Conservation (phyloP, 140 eudicot genomes). For the Bidens hawaiensis region DNA sequence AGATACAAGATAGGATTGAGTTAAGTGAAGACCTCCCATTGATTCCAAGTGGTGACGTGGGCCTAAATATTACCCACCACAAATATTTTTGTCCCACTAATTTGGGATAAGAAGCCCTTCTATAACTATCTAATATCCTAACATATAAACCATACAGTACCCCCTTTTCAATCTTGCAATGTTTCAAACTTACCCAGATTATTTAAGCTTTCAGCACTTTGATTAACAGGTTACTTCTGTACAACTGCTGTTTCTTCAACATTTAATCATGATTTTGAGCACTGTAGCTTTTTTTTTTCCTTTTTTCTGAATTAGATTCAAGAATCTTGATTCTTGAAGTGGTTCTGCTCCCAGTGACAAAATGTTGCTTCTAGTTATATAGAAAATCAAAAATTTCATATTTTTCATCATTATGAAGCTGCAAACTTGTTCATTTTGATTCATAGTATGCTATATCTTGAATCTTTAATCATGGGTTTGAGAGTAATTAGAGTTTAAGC, state of each 20-base stretch:
- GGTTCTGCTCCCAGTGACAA: too few species aligned
- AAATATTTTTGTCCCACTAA: slow-evolving; percentile 15
- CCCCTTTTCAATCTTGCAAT: slow-evolving; percentile 4
- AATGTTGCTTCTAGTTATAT: too few species aligned
- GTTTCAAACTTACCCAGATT: slow-evolving; percentile 16
- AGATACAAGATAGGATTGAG: slow-evolving; percentile 26
- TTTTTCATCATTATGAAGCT: too few species aligned
- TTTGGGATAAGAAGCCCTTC: slow-evolving; percentile 21
- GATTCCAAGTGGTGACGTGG: slow-evolving; percentile 34
- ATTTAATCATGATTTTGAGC: slow-evolving; percentile 5
- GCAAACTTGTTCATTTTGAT: too few species aligned
- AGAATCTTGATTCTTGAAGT: too few species aligned
- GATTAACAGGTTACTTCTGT: slow-evolving; percentile 13
- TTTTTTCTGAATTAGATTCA: too few species aligned
- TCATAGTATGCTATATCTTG: slow-evolving; percentile 10
- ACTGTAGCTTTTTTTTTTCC: too few species aligned
- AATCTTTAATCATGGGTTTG: slow-evolving; percentile 2
- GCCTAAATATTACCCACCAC: slow-evolving; percentile 27
- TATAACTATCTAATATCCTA: slow-evolving; percentile 4
- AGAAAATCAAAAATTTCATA: too few species aligned
- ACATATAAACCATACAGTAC: slow-evolving; percentile 8
- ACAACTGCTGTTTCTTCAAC: slow-evolving; percentile 5
- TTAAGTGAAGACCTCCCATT: slow-evolving; percentile 13
- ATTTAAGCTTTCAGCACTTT: slow-evolving; percentile 1
- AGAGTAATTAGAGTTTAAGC: slow-evolving; percentile 9